phyloP scores from a whole-genome alignment of 257 asterid species.

The Lycium barbarum region DNA sequence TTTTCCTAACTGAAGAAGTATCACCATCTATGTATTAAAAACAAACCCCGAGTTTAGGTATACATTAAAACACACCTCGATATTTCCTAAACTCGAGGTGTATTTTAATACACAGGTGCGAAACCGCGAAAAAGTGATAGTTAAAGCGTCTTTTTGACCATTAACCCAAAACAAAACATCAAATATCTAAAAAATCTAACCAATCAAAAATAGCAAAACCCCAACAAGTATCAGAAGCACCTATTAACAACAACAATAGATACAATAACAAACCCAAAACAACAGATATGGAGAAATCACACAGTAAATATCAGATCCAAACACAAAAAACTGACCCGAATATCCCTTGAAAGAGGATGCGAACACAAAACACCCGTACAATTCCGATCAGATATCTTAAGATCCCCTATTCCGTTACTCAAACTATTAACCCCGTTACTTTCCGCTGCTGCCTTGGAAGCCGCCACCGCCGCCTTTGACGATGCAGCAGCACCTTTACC shows the following conservation, averaged over 20 bases:
- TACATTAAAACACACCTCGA: too few species aligned
- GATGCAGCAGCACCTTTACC: slow-evolving; percentile 48
- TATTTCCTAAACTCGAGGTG: too few species aligned
- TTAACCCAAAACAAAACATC: too few species aligned
- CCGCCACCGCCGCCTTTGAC: slow-evolving; percentile 55
- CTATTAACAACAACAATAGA: not conserved
- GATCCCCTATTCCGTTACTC: slow-evolving; percentile 60
- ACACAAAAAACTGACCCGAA: slow-evolving; percentile 58
- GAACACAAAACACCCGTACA: slow-evolving; percentile 97
- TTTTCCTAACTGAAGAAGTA: too few species aligned
- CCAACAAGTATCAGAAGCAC: too few species aligned
- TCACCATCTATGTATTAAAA: too few species aligned
- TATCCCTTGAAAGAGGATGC: slow-evolving; percentile 92
- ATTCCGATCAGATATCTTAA: slow-evolving; percentile 88
- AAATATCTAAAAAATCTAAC: not conserved
- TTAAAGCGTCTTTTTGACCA: too few species aligned
- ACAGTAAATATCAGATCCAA: not conserved
- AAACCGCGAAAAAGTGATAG: too few species aligned
- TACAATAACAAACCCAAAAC: not conserved
- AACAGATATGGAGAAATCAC: not conserved
- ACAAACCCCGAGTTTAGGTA: too few species aligned
- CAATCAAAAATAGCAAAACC: not conserved
- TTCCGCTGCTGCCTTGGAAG: slow-evolving; percentile 48
- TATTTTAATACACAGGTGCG: too few species aligned
- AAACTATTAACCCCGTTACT: slow-evolving; percentile 57